Evolutionary conservation across 768 basidiomycete genomes (phyloP).

Genomic region (Leccinum subtestaceum): DNA sequence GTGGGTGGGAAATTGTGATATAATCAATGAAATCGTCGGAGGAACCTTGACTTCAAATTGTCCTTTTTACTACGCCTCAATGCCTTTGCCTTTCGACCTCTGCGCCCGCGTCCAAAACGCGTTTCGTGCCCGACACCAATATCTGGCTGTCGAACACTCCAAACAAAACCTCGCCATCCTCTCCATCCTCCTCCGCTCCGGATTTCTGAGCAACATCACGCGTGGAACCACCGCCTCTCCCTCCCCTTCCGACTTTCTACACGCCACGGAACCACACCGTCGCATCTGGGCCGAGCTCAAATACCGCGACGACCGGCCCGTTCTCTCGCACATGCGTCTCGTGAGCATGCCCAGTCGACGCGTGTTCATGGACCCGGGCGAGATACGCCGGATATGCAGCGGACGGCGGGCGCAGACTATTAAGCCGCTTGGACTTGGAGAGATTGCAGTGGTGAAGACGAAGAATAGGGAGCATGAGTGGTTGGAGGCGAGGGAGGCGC

Average conservation of each 20-base stretch:
- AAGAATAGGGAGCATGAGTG: slow-evolving; percentile 71
- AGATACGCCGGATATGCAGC: slow-evolving; percentile 75
- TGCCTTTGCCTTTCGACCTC: slow-evolving; percentile 77
- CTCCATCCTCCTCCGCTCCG: slow-evolving; percentile 86
- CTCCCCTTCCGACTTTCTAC: slow-evolving; percentile 59
- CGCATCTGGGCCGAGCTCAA: slow-evolving; percentile 84
- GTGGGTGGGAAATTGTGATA: slow-evolving; percentile 1
- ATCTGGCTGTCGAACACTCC: slow-evolving; percentile 75
- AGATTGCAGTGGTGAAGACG: slow-evolving; percentile 84
- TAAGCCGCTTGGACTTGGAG: slow-evolving; percentile 85
- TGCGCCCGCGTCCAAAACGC: slow-evolving; percentile 92
- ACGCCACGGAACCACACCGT: slow-evolving; percentile 58
- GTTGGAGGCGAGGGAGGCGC: slow-evolving; percentile 91
- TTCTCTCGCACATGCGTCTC: slow-evolving; percentile 75
- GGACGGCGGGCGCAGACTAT: slow-evolving; percentile 81
- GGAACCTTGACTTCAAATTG: not conserved
- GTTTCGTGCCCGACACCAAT: slow-evolving; percentile 80
- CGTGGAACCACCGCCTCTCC: slow-evolving; percentile 70
- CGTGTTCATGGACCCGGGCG: slow-evolving; percentile 68
- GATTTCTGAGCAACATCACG: slow-evolving; percentile 81
- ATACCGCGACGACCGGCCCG: slow-evolving; percentile 86
- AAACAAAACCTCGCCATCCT: slow-evolving; percentile 91
- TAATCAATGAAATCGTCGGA: slow-evolving; percentile 8
- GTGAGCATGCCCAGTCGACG: slow-evolving; percentile 82
- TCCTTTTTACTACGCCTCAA: slow-evolving; percentile 7